Evolutionary conservation across 1,284 basidiomycete species (phyloP).

Genomic region (Mycena sp.): DNA sequence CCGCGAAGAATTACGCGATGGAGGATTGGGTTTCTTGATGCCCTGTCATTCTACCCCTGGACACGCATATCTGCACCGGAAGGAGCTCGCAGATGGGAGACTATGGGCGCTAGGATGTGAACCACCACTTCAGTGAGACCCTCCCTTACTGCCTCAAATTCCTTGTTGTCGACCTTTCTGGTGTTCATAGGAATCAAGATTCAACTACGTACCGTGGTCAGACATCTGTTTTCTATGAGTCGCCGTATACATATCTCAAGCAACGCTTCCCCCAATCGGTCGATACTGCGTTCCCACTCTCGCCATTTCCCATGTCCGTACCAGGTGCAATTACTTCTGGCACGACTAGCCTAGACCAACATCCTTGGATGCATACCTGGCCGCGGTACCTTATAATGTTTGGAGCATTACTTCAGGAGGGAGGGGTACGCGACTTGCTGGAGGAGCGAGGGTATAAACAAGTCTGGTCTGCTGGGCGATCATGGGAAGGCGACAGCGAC

Average conservation of each 20-base stretch:
- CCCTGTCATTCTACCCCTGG: constrained; percentile 99
- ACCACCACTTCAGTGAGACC: constrained; percentile 80
- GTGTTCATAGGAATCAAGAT: constrained; percentile 43
- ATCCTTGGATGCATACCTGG: constrained; percentile 77
- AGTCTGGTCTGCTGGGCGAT: constrained; percentile 71
- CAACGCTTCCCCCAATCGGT: constrained; percentile 73
- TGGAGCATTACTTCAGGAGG: constrained; percentile 68
- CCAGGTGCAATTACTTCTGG: constrained; percentile 49
- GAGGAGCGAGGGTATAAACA: constrained; percentile 70
- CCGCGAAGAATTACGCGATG: constrained; percentile 49
- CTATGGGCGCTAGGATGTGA: constrained; percentile 93
- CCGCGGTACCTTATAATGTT: constrained; percentile 86
- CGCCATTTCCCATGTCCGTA: constrained; percentile 63
- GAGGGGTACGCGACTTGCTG: constrained; percentile 62
- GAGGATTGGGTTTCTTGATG: constrained; percentile 87
- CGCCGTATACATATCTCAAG: constrained; percentile 74
- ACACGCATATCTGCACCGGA: constrained; percentile 87
- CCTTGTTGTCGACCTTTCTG: constrained; percentile 1
- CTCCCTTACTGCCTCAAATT: constrained; percentile 16
- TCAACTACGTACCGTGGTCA: constrained; percentile 78
- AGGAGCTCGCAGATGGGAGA: constrained; percentile 59
- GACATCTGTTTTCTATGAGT: constrained; percentile 84
- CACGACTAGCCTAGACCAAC: constrained; percentile 23
- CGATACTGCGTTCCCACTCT: constrained; percentile 71
- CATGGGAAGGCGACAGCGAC: constrained; percentile 89